A percentile compares a stretch with the other conserved stretches of the same genome.
Evolutionary conservation across 495 filamentous ascomycete genomes (phyloP).

Genomic region (Trichoderma asperelloides): DNA sequence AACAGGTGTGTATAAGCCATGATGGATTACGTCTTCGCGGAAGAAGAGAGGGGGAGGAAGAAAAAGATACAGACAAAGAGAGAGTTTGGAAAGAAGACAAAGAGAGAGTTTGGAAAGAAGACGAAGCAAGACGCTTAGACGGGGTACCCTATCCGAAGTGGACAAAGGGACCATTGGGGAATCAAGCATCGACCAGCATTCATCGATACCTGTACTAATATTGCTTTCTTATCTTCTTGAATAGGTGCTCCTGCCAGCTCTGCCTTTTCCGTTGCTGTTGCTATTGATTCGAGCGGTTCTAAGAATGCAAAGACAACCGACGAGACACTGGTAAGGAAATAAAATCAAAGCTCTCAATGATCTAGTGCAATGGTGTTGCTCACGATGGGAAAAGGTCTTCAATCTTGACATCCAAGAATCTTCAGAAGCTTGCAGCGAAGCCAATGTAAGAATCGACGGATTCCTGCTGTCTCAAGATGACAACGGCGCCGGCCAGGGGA

Average conservation of each 20-base stretch:
- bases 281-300: not conserved
- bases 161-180: not conserved
- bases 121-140: not conserved
- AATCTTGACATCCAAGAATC: conserved; percentile 26
- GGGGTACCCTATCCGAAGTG: not conserved
- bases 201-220: conserved; percentile 2
- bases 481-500: conserved; percentile 22
- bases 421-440: conserved; percentile 25
- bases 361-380: not conserved
- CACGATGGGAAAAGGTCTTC: conserved; percentile 19
- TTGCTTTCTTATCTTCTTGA: not conserved
- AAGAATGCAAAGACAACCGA: not conserved
- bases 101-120: not conserved
- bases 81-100: not conserved
- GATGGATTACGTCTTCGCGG: not conserved
- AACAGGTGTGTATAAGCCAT: not conserved
- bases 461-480: conserved; percentile 24
- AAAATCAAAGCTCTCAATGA: not conserved
- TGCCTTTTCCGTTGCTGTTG: not conserved
- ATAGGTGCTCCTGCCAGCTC: not conserved
- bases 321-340: conserved; percentile 5
- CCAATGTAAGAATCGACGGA: conserved; percentile 29
- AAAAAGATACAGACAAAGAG: not conserved
- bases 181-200: not conserved
- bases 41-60: not conserved